Evolutionary conservation across 2,329 filamentous ascomycete species (phyloP).

Genomic region (Fusarium udum): DNA sequence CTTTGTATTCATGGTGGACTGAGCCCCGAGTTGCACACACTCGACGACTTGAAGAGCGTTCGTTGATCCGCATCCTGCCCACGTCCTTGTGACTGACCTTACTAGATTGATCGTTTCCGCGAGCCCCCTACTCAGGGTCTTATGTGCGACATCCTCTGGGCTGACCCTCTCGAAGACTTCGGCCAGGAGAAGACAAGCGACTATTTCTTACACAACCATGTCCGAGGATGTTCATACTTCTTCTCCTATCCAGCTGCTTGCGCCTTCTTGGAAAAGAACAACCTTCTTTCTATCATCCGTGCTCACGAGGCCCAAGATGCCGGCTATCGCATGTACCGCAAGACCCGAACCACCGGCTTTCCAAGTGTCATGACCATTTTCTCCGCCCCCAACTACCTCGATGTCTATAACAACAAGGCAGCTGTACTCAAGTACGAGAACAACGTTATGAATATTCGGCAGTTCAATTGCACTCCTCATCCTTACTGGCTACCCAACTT

Average conservation of each 20-base stretch:
- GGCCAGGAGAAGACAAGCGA: slow-evolving; percentile 98
- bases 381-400: slow-evolving; percentile 97
- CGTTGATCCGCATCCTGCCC: slow-evolving; percentile 44
- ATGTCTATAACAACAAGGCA: slow-evolving; percentile 99
- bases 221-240: slow-evolving; percentile 98
- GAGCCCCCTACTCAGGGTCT: slow-evolving; percentile 96
- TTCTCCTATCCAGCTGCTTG: slow-evolving; percentile 98
- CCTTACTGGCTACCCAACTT: slow-evolving; percentile 99
- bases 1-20: slow-evolving; percentile 97
- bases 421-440: slow-evolving; percentile 99
- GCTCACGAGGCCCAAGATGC: slow-evolving; percentile 99
- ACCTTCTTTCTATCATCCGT: slow-evolving; percentile 93
- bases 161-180: slow-evolving; percentile 96
- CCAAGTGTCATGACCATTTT: slow-evolving; percentile 99
- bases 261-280: slow-evolving; percentile 98
- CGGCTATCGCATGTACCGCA: slow-evolving; percentile 98
- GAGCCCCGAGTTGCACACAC: slow-evolving; percentile 93
- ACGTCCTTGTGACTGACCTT: slow-evolving; percentile 22
- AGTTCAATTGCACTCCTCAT: slow-evolving; percentile 99
- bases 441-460: slow-evolving; percentile 99
- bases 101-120: slow-evolving; percentile 92
- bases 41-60: slow-evolving; percentile 92
- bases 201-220: slow-evolving; percentile 98
- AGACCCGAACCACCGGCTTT: slow-evolving; percentile 97
- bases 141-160: slow-evolving; percentile 99